phyloP scores from a whole-genome alignment of 2,329 filamentous ascomycete species.

The Boeremia exigua region DNA sequence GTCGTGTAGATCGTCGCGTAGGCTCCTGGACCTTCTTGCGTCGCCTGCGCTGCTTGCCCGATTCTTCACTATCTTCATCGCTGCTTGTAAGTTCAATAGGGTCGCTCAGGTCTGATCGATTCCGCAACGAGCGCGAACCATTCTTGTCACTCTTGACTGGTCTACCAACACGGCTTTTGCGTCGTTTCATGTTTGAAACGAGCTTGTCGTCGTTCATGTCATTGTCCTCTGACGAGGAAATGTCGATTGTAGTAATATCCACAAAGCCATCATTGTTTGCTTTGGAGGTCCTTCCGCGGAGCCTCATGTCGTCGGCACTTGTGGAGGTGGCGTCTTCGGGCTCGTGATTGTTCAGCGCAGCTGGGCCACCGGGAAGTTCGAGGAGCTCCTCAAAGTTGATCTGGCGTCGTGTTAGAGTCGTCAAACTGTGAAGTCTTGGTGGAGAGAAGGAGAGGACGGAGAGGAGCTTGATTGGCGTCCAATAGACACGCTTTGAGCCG shows the following conservation, averaged over 20 bases:
- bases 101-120: slow-evolving; percentile 21
- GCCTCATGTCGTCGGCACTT: slow-evolving; percentile 31
- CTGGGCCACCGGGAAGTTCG: slow-evolving; percentile 53
- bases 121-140: slow-evolving; percentile 21
- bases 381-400: slow-evolving; percentile 55
- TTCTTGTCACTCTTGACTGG: neutral
- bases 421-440: neutral
- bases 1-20: slow-evolving; percentile 39
- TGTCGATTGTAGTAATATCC: slow-evolving; percentile 35
- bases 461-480: neutral
- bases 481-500: neutral
- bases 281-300: slow-evolving; percentile 27
- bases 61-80: slow-evolving; percentile 30
- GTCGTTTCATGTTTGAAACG: slow-evolving; percentile 16
- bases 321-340: slow-evolving; percentile 24
- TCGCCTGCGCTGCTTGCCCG: slow-evolving; percentile 19
- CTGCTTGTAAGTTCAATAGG: slow-evolving; percentile 25
- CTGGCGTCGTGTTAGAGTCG: slow-evolving; percentile 38
- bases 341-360: slow-evolving; percentile 53
- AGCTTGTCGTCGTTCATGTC: slow-evolving; percentile 37
- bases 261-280: slow-evolving; percentile 31
- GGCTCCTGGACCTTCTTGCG: slow-evolving; percentile 26
- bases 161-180: slow-evolving; percentile 19
- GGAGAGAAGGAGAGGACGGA: neutral
- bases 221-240: slow-evolving; percentile 35